Base-by-base conservation (phyloP, 2,329 filamentous ascomycete species). In the Arthrobotrys iridis region DNA sequence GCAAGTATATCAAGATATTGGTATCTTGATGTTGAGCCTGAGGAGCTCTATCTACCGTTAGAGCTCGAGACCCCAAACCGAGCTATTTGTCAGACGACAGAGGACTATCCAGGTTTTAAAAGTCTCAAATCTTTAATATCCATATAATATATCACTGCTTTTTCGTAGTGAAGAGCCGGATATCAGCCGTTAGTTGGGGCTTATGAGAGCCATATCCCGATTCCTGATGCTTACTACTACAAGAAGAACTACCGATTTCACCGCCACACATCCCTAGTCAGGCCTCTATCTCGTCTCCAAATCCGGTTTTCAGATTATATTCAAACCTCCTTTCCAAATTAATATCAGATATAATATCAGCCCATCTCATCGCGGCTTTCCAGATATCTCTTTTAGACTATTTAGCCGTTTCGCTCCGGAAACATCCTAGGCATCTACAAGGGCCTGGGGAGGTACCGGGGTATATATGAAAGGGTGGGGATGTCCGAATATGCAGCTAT, bases 241-340 rank as follows among this genome's bases (percentile, higher is more conserved):
- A 46, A 10, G 15, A 24, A 24, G 37, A 55, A 37, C 50, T 55
- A 37, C 50, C 50, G 50, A 55, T 20, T 55, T 20, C 50, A 55
- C 50, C 50, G 50, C 50, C 50, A 55, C 50, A 55, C 26, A 26
- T 28, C 50, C 50, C 28, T 10, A 24, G 50, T 15, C 30, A 55
- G 15, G n/a, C 30, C 18, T 55, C 15, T n/a, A 55, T 37, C 50
- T 55, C 50, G 50, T 55, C 50, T 55, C 50, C 50, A 55, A 55
- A 55, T 35, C 50, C 50, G 7, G 50, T 55, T 55, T 55, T 10
- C 11, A 18, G 30, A 55, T 55, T 55, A 37, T 52, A 52, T n/a
- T 40, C 46, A n/a, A 28, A 48, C 13, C 24, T 24, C n/a, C 26
- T 26, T 50, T 50, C 46, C 46, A 50, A 50, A 50, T 35, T 55